Percentiles rank a stretch among this genome's conserved stretches.
These are phyloP conservation scores for Dendrobium huoshanense DNA, from an alignment of 106 monocot species.

Conservation along the genomic window DNA sequence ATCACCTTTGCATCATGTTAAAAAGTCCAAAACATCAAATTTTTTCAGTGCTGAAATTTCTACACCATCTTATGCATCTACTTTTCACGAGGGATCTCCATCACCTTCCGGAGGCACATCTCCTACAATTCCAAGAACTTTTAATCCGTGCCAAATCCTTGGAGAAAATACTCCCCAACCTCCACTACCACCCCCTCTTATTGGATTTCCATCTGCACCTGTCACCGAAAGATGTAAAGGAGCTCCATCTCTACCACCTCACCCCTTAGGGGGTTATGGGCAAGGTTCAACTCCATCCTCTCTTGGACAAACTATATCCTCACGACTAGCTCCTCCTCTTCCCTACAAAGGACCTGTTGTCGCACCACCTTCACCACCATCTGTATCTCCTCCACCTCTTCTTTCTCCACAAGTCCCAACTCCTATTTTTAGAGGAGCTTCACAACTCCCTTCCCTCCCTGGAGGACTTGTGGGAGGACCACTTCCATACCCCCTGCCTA, in stretches of 20 bases:
- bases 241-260: background rate
- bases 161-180: background rate
- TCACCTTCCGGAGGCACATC: background rate
- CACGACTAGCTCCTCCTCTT: background rate
- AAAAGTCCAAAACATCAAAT: background rate
- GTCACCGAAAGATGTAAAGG: background rate
- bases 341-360: background rate
- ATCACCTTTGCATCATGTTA: background rate
- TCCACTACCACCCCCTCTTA: background rate
- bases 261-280: background rate
- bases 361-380: slow-evolving; percentile 2
- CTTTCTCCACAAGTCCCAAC: background rate
- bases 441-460: slow-evolving; percentile 10
- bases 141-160: background rate
- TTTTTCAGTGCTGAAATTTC: background rate
- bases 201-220: background rate
- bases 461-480: slow-evolving; percentile 5
- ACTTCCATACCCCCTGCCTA: slow-evolving; percentile 3
- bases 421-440: background rate
- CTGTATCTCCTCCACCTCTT: background rate
- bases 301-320: background rate
- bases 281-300: background rate
- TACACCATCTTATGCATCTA: background rate
- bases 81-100: background rate
- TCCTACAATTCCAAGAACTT: background rate